phyloP scores from a whole-genome alignment of 169 alveolate species.

The Cryptosporidium parvum region DNA sequence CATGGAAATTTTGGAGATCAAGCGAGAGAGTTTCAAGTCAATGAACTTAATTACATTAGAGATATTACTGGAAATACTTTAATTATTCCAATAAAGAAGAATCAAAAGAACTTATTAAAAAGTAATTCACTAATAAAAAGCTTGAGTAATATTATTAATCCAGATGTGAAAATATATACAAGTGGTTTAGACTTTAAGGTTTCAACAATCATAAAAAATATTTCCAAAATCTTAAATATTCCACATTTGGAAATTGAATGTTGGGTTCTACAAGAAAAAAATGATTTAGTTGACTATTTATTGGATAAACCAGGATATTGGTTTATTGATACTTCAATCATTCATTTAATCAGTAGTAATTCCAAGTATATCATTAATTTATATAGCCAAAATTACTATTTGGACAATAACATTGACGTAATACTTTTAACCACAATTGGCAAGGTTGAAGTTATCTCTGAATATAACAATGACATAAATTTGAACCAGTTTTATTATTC shows the following conservation, averaged over 20 bases:
- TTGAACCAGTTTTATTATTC: conserved; percentile 26
- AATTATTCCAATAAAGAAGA: conserved; percentile 41
- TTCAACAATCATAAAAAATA: not conserved
- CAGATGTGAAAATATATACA: not conserved
- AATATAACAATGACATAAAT: conserved; percentile 16
- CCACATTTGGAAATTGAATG: not conserved
- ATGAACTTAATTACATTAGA: conserved; percentile 1
- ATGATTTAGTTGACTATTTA: not conserved
- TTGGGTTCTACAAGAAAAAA: conserved; percentile 20
- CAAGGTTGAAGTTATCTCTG: conserved; percentile 6
- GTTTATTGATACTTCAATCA: conserved; percentile 24
- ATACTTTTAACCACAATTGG: not conserved
- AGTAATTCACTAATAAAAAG: not conserved
- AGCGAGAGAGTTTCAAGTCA: not conserved
- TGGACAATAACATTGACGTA: conserved; percentile 33
- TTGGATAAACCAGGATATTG: conserved; percentile 32
- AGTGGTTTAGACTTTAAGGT: conserved; percentile 34
- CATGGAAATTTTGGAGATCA: not conserved
- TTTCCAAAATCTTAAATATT: conserved; percentile 8
- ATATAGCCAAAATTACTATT: not conserved
- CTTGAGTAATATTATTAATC: not conserved
- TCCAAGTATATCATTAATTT: not conserved
- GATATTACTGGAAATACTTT: conserved; percentile 24
- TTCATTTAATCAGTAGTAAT: not conserved
- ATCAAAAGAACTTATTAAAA: not conserved